Percentiles rank a stretch among this genome's conserved stretches.
phyloP scores from a whole-genome alignment of 1,139 yeast species.

The Saccharomyces hybrid region DNA sequence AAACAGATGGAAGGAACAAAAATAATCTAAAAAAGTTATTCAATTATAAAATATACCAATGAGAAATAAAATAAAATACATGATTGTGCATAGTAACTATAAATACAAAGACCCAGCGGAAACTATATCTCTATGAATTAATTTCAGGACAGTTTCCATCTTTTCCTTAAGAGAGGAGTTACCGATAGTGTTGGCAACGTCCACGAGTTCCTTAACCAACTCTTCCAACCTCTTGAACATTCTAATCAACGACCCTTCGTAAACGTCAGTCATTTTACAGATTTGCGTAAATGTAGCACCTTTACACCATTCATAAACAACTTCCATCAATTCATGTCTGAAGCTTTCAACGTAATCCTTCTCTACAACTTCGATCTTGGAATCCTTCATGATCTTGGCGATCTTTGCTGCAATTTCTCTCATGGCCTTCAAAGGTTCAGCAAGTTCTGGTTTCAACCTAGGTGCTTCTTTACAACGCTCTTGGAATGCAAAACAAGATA shows the following conservation, averaged over 20 bases:
- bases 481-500: slow-evolving; percentile 94
- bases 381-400: slow-evolving; percentile 82
- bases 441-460: slow-evolving; percentile 73
- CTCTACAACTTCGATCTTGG: slow-evolving; percentile 81
- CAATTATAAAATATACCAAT: neutral
- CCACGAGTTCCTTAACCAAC: slow-evolving; percentile 78
- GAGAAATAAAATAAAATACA: neutral
- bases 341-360: slow-evolving; percentile 88
- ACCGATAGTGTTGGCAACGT: slow-evolving; percentile 90
- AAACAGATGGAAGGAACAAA: no score
- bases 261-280: slow-evolving; percentile 97
- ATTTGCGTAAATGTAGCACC: slow-evolving; percentile 95
- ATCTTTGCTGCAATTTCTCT: slow-evolving; percentile 86
- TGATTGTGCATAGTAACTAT: slow-evolving; percentile 8
- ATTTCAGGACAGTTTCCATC: slow-evolving; percentile 76
- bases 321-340: slow-evolving; percentile 93
- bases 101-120: slow-evolving; percentile 83
- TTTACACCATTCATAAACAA: slow-evolving; percentile 92
- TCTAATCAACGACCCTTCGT: slow-evolving; percentile 92
- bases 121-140: slow-evolving; percentile 93
- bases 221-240: slow-evolving; percentile 93
- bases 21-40: no score
- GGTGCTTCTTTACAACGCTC: slow-evolving; percentile 90
- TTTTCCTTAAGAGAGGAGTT: slow-evolving; percentile 77
- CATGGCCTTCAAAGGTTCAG: slow-evolving; percentile 80